A percentile compares a stretch with the other conserved stretches of the same genome.
Conservation (phyloP, 345 rosid genomes). For the Psidium friedrichsthalianum region DNA sequence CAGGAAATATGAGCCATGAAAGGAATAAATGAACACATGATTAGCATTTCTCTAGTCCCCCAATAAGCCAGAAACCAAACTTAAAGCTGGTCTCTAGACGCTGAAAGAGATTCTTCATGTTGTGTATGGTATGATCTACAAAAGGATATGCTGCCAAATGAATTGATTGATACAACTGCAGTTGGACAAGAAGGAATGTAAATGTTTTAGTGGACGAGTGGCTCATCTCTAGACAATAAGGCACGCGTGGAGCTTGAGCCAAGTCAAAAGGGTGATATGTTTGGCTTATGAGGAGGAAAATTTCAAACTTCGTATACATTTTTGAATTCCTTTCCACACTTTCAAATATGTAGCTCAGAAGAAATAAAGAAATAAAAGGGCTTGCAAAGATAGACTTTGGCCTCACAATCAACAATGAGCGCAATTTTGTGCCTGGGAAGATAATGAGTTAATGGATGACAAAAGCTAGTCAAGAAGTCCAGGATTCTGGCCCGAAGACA, state of each 20-base stretch:
- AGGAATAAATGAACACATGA: background rate
- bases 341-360: background rate
- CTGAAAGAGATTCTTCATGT: background rate
- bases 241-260: background rate
- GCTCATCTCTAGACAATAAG: background rate
- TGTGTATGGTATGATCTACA: background rate
- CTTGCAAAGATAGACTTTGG: background rate
- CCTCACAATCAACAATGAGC: background rate
- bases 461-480: background rate
- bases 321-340: background rate
- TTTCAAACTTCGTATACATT: background rate
- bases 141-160: background rate
- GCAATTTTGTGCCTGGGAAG: background rate
- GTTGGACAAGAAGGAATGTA: background rate
- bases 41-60: background rate
- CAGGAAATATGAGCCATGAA: background rate
- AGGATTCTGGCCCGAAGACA: background rate
- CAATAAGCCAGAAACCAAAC: background rate
- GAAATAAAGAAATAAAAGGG: background rate
- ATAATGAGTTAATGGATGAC: background rate
- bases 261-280: background rate
- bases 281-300: background rate
- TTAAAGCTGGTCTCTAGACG: background rate
- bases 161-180: background rate
- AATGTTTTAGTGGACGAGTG: background rate